Percentiles rank a stretch among this genome's conserved stretches.
Evolutionary conservation across 2,329 filamentous ascomycete genomes (phyloP).

Genomic region (Huntiella decipiens): DNA sequence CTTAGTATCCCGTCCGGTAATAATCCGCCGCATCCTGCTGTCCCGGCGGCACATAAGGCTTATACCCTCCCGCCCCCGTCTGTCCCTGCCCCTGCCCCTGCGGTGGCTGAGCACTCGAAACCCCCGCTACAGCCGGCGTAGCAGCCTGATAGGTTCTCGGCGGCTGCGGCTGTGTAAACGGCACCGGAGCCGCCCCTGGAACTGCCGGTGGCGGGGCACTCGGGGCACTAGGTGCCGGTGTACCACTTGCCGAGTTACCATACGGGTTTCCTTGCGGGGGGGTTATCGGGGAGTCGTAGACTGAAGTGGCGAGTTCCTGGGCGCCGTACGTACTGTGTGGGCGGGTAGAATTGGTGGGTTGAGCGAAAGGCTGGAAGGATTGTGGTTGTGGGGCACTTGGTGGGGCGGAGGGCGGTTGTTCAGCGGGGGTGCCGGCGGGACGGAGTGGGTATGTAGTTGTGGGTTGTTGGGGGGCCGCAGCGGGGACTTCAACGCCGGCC

Average conservation of each 20-base stretch:
- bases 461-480: slow-evolving; percentile 16
- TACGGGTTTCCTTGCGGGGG: slow-evolving; percentile 24
- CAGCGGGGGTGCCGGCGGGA: slow-evolving; percentile 1
- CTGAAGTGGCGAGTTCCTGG: slow-evolving; percentile 60
- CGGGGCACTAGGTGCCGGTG: slow-evolving; percentile 16
- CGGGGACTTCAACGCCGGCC: slow-evolving; percentile 35
- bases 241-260: slow-evolving; percentile 17
- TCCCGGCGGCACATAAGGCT: slow-evolving; percentile 38
- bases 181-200: not conserved
- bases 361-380: slow-evolving; percentile 25
- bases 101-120: slow-evolving; percentile 23
- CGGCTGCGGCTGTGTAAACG: slow-evolving; percentile 13
- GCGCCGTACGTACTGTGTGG: slow-evolving; percentile 52
- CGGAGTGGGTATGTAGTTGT: slow-evolving; percentile 30
- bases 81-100: not conserved
- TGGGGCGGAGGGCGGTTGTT: not conserved
- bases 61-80: slow-evolving; percentile 27
- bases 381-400: slow-evolving; percentile 18
- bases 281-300: slow-evolving; percentile 55
- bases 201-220: not conserved
- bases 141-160: slow-evolving; percentile 10
- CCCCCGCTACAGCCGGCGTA: slow-evolving; percentile 13
- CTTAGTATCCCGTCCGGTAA: slow-evolving; percentile 22
- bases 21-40: slow-evolving; percentile 35
- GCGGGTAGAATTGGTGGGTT: slow-evolving; percentile 31